A percentile compares a stretch with the other conserved stretches of the same genome.
Evolutionary conservation across 208 protist species (phyloP).

Genomic region (Trichomonas tenax): DNA sequence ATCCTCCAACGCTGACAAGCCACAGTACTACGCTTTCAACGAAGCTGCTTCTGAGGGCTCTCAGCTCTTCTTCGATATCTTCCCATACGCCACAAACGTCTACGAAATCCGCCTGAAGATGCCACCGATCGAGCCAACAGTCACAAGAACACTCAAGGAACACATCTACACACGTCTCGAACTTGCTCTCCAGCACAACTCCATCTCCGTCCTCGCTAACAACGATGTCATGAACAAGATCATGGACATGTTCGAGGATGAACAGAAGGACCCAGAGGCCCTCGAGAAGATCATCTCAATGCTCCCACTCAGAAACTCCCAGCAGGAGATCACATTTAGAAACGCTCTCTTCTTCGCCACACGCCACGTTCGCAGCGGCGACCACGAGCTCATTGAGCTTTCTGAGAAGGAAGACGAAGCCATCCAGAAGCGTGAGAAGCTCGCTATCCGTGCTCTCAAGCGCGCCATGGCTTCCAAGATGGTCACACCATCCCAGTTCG

Average conservation of each 20-base stretch:
- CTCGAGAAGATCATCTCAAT: background rate
- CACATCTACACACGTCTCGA: background rate
- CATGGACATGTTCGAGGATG: background rate
- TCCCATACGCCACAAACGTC: background rate
- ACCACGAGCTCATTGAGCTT: background rate
- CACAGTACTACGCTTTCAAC: background rate
- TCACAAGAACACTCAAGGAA: background rate
- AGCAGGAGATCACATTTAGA: background rate
- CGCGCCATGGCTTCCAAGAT: background rate
- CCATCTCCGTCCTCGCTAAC: background rate
- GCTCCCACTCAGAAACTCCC: background rate
- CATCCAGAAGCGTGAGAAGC: background rate
- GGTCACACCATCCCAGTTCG: background rate
- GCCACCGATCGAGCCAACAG: background rate
- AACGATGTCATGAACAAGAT: background rate
- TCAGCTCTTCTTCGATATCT: background rate
- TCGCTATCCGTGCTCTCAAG: background rate
- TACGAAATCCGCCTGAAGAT: background rate
- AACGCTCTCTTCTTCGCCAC: background rate
- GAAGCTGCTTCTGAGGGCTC: background rate
- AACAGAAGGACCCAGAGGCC: background rate
- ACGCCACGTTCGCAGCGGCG: background rate
- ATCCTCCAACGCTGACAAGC: background rate
- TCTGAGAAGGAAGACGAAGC: background rate
- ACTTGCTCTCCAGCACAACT: background rate